Conservation (phyloP, 352 stramenopile genomes). For the Thalassiosira mediterranea region DNA sequence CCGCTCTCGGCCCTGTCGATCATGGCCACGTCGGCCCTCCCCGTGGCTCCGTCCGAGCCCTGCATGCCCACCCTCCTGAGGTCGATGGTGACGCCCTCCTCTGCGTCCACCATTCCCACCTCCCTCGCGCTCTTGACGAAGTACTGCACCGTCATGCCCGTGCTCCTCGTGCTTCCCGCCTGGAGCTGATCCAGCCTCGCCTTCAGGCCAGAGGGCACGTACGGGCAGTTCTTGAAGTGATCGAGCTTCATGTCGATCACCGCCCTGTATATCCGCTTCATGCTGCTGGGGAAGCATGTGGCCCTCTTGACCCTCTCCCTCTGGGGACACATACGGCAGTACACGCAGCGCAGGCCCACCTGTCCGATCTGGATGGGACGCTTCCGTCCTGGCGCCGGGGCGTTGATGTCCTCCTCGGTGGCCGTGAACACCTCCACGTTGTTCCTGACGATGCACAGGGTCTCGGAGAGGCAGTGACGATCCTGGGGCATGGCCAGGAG, state of each 20-base stretch:
- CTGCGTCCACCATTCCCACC: constrained; percentile 76
- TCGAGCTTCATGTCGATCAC: constrained; percentile 85
- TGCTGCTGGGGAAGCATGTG: constrained; percentile 80
- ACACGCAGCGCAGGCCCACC: constrained; percentile 70
- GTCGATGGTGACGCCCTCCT: constrained; percentile 50
- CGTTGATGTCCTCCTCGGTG: constrained; percentile 36
- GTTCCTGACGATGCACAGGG: constrained; percentile 79
- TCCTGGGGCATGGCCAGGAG: constrained; percentile 79
- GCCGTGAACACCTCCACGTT: constrained; percentile 79
- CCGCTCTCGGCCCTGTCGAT: neutral
- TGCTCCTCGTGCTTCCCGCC: constrained; percentile 54
- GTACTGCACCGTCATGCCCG: constrained; percentile 84
- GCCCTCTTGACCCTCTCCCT: constrained; percentile 80
- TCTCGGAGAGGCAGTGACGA: constrained; percentile 78
- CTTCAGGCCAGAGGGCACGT: constrained; percentile 53
- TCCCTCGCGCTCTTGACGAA: constrained; percentile 75
- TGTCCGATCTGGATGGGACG: constrained; percentile 54
- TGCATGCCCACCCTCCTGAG: constrained; percentile 36
- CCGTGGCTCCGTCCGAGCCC: neutral
- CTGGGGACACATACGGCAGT: constrained; percentile 68
- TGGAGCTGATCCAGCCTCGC: constrained; percentile 65
- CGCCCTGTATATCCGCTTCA: constrained; percentile 82
- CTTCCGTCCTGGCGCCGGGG: constrained; percentile 57
- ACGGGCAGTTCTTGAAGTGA: constrained; percentile 80
- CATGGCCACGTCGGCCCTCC: neutral